phyloP scores from a whole-genome alignment of 177 flowering plant species.

The Tripterygium wilfordii region DNA sequence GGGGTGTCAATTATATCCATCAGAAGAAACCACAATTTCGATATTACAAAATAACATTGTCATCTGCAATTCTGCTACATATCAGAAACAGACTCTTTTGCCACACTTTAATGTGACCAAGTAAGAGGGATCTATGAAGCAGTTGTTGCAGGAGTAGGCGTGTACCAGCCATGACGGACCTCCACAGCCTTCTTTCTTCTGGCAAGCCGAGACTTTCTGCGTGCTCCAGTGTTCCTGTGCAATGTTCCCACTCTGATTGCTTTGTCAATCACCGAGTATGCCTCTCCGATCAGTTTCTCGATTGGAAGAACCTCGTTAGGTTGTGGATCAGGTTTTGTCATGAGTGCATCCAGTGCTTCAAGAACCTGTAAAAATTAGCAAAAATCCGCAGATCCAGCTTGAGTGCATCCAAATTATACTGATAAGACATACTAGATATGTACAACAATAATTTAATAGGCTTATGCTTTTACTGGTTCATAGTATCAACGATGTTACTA shows the following conservation, averaged over 20 bases:
- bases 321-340: slow-evolving; percentile 67
- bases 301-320: slow-evolving; percentile 62
- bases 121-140: too few species aligned
- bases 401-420: not conserved
- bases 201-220: slow-evolving; percentile 86
- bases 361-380: slow-evolving; percentile 72
- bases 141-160: slow-evolving; percentile 36
- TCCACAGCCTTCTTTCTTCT: slow-evolving; percentile 86
- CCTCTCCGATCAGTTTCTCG: slow-evolving; percentile 86
- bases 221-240: slow-evolving; percentile 89
- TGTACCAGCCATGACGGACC: slow-evolving; percentile 92
- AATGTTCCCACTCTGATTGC: slow-evolving; percentile 73
- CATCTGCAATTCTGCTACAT: too few species aligned
- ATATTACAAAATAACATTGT: too few species aligned
- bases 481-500: too few species aligned
- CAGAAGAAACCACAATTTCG: too few species aligned
- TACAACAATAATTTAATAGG: too few species aligned
- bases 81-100: too few species aligned
- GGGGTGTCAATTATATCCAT: too few species aligned
- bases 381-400: too few species aligned
- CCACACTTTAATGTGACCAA: too few species aligned
- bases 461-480: too few species aligned
- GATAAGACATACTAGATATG: not conserved
- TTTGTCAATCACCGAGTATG: slow-evolving; percentile 84
- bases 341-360: slow-evolving; percentile 61